These are phyloP conservation scores for Amanita inopinata DNA, from an alignment of 768 basidiomycete species.

Conservation along the genomic window DNA sequence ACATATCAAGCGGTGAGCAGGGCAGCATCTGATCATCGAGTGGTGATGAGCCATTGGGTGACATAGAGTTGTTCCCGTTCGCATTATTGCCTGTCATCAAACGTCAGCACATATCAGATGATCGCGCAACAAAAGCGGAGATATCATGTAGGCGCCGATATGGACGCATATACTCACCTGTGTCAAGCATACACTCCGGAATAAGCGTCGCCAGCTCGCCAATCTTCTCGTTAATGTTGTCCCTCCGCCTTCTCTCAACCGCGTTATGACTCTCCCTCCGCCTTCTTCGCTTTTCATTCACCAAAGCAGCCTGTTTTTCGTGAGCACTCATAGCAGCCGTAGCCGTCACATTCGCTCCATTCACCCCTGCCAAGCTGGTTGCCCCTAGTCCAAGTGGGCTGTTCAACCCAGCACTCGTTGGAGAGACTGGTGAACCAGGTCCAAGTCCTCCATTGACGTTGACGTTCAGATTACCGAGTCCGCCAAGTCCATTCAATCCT, in stretches of 20 bases:
- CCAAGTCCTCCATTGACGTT: slow-evolving; percentile 8
- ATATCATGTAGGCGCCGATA: too few relatives aligned
- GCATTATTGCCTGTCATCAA: too few relatives aligned
- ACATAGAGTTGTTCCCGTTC: too few relatives aligned
- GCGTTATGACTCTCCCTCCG: slow-evolving; percentile 87
- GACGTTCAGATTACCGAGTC: slow-evolving; percentile 5
- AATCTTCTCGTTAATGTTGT: slow-evolving; percentile 96
- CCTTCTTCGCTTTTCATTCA: slow-evolving; percentile 75
- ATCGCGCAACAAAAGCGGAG: too few relatives aligned
- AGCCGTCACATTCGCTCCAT: neutral
- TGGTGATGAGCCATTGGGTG: too few relatives aligned
- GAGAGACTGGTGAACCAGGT: neutral
- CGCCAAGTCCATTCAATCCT: neutral
- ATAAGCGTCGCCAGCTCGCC: slow-evolving; percentile 82
- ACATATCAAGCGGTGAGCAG: neutral
- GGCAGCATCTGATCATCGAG: neutral
- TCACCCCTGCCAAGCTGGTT: neutral
- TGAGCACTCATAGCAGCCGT: slow-evolving; percentile 6
- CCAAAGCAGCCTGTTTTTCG: slow-evolving; percentile 48
- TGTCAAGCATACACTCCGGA: slow-evolving; percentile 76
- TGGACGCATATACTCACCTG: slow-evolving; percentile 18
- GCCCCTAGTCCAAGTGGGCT: neutral
- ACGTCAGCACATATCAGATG: too few relatives aligned
- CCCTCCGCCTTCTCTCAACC: slow-evolving; percentile 77
- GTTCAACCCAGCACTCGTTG: neutral